These are phyloP conservation scores for Musa balbisiana DNA, from an alignment of 202 grass and related monocot species.

Conservation along the genomic window DNA sequence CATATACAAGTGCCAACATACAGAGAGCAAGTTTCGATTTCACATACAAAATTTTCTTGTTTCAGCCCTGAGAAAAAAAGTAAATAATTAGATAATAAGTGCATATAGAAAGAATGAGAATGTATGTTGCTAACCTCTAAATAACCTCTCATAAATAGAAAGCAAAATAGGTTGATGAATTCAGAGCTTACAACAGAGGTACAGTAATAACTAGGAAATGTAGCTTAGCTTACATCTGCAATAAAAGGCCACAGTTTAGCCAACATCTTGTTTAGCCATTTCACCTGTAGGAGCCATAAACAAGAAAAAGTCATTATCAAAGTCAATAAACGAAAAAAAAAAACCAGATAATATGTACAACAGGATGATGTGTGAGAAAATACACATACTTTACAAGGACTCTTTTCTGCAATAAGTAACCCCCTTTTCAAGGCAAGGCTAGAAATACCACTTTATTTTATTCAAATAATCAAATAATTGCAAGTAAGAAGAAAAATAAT, in stretches of 20 bases:
- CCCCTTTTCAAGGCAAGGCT: not conserved
- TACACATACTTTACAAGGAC: too few species aligned
- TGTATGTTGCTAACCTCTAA: too few species aligned
- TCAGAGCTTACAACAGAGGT: not conserved
- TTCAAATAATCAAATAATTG: not conserved
- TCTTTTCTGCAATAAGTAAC: not conserved
- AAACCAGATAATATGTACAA: constrained; percentile 16
- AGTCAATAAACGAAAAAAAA: constrained; percentile 4
- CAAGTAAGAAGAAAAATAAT: not conserved
- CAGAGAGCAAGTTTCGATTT: too few species aligned
- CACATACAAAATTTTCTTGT: too few species aligned
- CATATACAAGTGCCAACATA: too few species aligned
- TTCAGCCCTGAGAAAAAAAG: too few species aligned
- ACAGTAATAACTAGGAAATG: not conserved
- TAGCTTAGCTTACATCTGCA: constrained; percentile 43
- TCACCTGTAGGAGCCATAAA: constrained; percentile 52
- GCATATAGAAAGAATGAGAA: too few species aligned
- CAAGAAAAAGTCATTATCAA: constrained; percentile 14
- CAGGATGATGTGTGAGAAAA: too few species aligned
- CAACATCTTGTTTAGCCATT: constrained; percentile 86
- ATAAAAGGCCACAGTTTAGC: constrained; percentile 95
- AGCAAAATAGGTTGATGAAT: not conserved
- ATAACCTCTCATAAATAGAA: not conserved
- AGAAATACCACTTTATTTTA: not conserved
- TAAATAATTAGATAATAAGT: too few species aligned